Conservation (phyloP, 2,329 filamentous ascomycete species). For the Paecilomyces dactylethromorphus region DNA sequence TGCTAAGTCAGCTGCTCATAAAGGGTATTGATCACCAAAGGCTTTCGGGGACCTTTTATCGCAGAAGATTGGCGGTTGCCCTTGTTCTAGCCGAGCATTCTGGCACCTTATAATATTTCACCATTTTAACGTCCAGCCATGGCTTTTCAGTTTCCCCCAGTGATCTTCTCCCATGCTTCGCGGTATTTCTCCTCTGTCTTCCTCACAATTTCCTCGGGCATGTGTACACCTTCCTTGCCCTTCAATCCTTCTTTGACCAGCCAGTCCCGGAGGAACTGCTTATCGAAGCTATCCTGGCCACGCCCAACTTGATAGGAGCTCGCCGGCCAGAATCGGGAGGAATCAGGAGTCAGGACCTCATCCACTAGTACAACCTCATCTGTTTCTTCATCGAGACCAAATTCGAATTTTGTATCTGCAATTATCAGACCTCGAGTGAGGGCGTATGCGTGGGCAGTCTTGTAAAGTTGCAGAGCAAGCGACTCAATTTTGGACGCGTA, state of each 20-base stretch:
- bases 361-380: conserved; percentile 70
- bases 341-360: conserved; percentile 79
- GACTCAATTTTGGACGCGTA: conserved; percentile 61
- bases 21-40: not conserved
- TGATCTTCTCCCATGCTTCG: conserved; percentile 67
- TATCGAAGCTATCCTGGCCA: conserved; percentile 80
- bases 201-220: conserved; percentile 64
- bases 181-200: conserved; percentile 67
- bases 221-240: conserved; percentile 63
- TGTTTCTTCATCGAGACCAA: conserved; percentile 59
- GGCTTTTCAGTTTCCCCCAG: conserved; percentile 39
- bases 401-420: conserved; percentile 73
- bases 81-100: not conserved
- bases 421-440: conserved; percentile 64
- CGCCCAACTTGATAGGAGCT: conserved; percentile 65
- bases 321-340: conserved; percentile 79
- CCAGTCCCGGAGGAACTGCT: conserved; percentile 81
- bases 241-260: conserved; percentile 66
- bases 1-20: not conserved
- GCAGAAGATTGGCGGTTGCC: not conserved
- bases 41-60: not conserved
- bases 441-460: conserved; percentile 38
- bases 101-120: not conserved
- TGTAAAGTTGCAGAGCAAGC: conserved; percentile 60
- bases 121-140: not conserved